phyloP scores from a whole-genome alignment of 2,329 filamentous ascomycete species.

The Penicillium decumbens region DNA sequence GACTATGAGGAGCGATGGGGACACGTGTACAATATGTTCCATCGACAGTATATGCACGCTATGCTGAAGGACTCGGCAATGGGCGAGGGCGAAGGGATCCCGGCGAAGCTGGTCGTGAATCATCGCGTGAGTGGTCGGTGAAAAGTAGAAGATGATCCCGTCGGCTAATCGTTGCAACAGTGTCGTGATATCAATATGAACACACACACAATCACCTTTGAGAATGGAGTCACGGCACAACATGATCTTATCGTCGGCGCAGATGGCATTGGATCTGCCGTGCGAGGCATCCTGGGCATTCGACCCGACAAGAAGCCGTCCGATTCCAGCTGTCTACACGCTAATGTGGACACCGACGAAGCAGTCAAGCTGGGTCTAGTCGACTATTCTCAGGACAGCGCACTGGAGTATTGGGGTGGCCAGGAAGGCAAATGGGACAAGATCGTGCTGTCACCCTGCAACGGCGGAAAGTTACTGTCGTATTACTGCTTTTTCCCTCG shows the following conservation, averaged over 20 bases:
- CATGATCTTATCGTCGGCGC: conserved; percentile 62
- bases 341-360: conserved; percentile 60
- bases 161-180: conserved; percentile 17
- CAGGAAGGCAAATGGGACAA: conserved; percentile 59
- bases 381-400: conserved; percentile 58
- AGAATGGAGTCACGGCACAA: conserved; percentile 47
- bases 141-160: neutral
- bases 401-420: conserved; percentile 68
- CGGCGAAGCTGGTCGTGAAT: conserved; percentile 54
- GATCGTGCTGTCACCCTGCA: conserved; percentile 66
- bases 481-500: conserved; percentile 68
- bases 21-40: conserved; percentile 65
- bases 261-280: conserved; percentile 64
- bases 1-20: conserved; percentile 65
- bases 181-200: conserved; percentile 53
- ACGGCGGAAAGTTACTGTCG: conserved; percentile 59
- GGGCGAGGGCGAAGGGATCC: conserved; percentile 51
- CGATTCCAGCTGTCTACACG: conserved; percentile 59
- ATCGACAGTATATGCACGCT: conserved; percentile 63
- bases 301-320: conserved; percentile 56
- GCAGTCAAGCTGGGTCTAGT: conserved; percentile 57
- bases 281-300: conserved; percentile 61
- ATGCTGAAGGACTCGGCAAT: conserved; percentile 61
- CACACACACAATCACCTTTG: conserved; percentile 50
- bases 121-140: conserved; percentile 40